phyloP scores from a whole-genome alignment of 1,284 basidiomycete genomes.

The Termitomyces sp. region DNA sequence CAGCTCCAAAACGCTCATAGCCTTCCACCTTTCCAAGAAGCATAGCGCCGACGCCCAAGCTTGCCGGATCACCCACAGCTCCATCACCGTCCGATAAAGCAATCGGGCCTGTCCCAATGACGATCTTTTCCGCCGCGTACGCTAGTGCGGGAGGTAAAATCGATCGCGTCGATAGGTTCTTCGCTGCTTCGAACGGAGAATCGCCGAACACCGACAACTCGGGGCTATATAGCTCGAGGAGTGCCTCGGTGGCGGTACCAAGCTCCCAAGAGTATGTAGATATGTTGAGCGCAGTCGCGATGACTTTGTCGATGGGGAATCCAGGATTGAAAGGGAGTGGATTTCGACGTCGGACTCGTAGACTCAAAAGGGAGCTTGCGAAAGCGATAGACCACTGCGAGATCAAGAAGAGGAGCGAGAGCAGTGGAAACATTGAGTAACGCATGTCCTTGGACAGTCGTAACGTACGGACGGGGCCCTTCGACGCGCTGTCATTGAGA shows the following conservation, averaged over 20 bases:
- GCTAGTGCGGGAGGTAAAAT: slow-evolving; percentile 20
- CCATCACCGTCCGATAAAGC: slow-evolving; percentile 28
- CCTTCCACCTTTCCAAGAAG: slow-evolving; percentile 55
- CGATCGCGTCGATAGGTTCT: slow-evolving; percentile 35
- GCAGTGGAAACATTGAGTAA: neutral
- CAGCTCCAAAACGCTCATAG: slow-evolving; percentile 39
- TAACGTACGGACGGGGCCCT: neutral
- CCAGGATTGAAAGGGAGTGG: slow-evolving; percentile 31
- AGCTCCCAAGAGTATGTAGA: slow-evolving; percentile 60
- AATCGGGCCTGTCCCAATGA: slow-evolving; percentile 30
- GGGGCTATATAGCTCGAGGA: slow-evolving; percentile 57
- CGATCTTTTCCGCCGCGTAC: slow-evolving; percentile 32
- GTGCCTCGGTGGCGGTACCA: slow-evolving; percentile 59
- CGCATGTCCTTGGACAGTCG: neutral
- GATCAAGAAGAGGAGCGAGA: neutral
- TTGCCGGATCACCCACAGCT: slow-evolving; percentile 39
- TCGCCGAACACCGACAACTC: slow-evolving; percentile 49
- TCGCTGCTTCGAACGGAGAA: slow-evolving; percentile 26
- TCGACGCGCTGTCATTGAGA: neutral
- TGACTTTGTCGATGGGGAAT: slow-evolving; percentile 35
- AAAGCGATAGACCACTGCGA: neutral
- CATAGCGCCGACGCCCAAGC: slow-evolving; percentile 44
- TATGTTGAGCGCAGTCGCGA: slow-evolving; percentile 26
- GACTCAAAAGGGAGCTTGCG: neutral
- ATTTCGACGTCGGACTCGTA: neutral